Evolutionary conservation across 805 yeast species (phyloP).

Genomic region (Ogataea minuta): DNA sequence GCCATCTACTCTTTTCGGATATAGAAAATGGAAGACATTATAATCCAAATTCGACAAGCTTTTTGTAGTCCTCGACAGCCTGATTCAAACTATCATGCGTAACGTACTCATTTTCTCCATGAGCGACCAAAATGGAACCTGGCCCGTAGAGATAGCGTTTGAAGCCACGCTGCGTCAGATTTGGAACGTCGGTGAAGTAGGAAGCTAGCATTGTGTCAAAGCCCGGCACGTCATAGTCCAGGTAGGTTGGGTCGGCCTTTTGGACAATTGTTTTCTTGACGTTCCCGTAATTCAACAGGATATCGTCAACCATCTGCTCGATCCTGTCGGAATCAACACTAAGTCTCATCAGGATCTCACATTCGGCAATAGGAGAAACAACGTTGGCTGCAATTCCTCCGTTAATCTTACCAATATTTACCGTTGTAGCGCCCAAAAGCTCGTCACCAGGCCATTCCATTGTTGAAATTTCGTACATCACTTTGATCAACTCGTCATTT

Average conservation of each 20-base stretch:
- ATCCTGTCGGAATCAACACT: conserved; percentile 46
- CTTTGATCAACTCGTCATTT: conserved; percentile 50
- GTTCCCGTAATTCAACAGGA: conserved; percentile 30
- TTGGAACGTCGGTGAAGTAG: conserved; percentile 46
- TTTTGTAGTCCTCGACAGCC: conserved; percentile 55
- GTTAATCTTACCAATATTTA: conserved; percentile 55
- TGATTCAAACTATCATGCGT: conserved; percentile 43
- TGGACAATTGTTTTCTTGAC: conserved; percentile 15
- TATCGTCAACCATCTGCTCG: conserved; percentile 34
- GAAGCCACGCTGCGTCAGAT: conserved; percentile 34
- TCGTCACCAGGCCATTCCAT: conserved; percentile 49
- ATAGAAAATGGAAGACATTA: conserved; percentile 32
- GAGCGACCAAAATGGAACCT: conserved; percentile 62
- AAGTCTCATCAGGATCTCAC: conserved; percentile 50
- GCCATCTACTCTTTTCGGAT: conserved; percentile 27
- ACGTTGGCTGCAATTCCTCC: conserved; percentile 72
- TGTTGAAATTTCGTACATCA: conserved; percentile 44
- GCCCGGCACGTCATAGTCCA: conserved; percentile 63
- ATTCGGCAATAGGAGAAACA: conserved; percentile 56
- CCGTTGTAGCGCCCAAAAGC: conserved; percentile 57
- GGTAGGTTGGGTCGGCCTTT: conserved; percentile 40
- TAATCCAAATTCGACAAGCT: conserved; percentile 32
- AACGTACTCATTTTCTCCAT: conserved; percentile 54
- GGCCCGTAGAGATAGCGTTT: conserved; percentile 63
- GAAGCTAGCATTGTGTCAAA: conserved; percentile 46